Evolutionary conservation across 352 stramenopile genomes (phyloP).

Genomic region (Phytopythium delawarense): DNA sequence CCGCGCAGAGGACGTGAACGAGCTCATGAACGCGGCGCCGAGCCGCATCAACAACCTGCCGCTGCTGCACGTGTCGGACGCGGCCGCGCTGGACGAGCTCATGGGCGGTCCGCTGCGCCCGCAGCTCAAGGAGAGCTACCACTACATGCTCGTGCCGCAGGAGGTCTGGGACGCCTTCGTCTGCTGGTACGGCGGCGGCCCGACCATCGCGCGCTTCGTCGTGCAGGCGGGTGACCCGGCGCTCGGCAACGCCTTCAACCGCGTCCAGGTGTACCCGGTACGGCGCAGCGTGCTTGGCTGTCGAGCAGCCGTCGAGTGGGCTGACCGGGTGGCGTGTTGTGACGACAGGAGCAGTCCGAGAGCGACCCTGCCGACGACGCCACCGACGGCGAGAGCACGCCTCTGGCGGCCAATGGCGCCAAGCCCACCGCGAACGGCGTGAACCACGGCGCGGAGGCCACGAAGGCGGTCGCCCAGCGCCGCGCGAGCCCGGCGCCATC

Average conservation of each 20-base stretch:
- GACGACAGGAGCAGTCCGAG: constrained; percentile 28
- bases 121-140: constrained; percentile 68
- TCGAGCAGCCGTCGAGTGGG: too few species aligned
- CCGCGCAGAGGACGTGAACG: not conserved
- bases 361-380: constrained; percentile 17
- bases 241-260: constrained; percentile 56
- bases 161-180: constrained; percentile 76
- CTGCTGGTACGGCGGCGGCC: constrained; percentile 65
- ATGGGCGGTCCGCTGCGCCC: constrained; percentile 61
- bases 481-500: constrained; percentile 21
- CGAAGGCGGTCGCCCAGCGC: constrained; percentile 25
- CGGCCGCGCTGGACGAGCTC: constrained; percentile 49
- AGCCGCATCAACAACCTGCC: constrained; percentile 63
- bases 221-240: constrained; percentile 52
- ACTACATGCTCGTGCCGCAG: constrained; percentile 67
- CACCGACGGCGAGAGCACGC: constrained; percentile 9
- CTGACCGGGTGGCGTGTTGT: constrained; percentile 2
- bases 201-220: constrained; percentile 71
- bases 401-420: constrained; percentile 14
- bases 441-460: not conserved
- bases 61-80: constrained; percentile 44
- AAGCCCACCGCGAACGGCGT: constrained; percentile 8
- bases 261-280: constrained; percentile 76
- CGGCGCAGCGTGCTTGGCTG: not conserved
- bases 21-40: constrained; percentile 18